Conservation (phyloP, 768 basidiomycete species). For the Tricholoma matsutake region DNA sequence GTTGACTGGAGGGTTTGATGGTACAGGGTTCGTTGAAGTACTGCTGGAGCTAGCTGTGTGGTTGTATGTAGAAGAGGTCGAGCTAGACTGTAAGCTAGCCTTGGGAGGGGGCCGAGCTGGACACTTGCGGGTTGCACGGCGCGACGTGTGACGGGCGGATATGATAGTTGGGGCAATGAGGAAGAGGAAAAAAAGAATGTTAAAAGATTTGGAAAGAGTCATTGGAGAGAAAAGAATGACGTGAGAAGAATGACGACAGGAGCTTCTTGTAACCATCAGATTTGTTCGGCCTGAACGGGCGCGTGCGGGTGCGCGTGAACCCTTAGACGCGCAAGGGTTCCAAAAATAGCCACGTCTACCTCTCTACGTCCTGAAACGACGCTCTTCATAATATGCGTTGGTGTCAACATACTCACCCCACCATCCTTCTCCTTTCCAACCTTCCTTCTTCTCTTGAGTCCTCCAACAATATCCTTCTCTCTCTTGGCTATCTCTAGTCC, state of each 20-base stretch:
- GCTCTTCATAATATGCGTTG: conserved; percentile 42
- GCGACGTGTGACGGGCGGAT: neutral
- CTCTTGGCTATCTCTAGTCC: conserved; percentile 34
- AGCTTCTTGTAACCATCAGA: no score
- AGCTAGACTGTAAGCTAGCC: neutral
- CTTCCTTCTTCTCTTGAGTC: conserved; percentile 14
- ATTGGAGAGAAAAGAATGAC: neutral
- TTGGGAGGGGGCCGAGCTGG: neutral
- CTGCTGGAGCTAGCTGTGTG: neutral
- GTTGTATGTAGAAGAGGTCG: neutral
- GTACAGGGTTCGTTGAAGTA: neutral
- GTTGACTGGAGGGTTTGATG: neutral
- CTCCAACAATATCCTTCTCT: conserved; percentile 26
- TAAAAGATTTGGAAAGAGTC: neutral
- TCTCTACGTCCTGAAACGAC: conserved; percentile 23
- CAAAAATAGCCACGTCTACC: conserved; percentile 22
- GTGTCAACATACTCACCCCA: conserved; percentile 32
- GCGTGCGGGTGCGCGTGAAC: no score
- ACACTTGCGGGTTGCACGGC: neutral
- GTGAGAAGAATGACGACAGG: neutral
- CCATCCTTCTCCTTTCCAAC: conserved; percentile 13
- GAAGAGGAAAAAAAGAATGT: neutral
- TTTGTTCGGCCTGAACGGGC: no score
- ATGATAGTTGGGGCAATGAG: neutral
- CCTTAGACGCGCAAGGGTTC: conserved; percentile 30